Percentiles rank a stretch among this genome's conserved stretches.
Evolutionary conservation across 1,284 basidiomycete species (phyloP).

Genomic region (Wallemia hederae): DNA sequence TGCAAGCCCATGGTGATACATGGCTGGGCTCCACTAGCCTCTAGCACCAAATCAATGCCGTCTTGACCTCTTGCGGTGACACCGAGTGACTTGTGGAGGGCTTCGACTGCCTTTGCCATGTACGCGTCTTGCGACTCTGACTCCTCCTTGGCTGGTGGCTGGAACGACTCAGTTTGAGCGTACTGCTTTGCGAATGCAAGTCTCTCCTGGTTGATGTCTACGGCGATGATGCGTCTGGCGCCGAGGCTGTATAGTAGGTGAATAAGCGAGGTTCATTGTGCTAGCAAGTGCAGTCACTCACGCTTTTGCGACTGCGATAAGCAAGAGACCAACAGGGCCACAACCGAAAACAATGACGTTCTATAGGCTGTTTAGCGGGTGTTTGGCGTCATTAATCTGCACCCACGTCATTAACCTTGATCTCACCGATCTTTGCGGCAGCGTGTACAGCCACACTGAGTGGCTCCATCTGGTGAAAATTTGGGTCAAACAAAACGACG

Average conservation of each 20-base stretch:
- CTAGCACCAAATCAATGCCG: constrained; percentile 28
- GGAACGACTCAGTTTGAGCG: constrained; percentile 56
- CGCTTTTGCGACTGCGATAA: constrained; percentile 68
- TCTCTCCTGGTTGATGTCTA: constrained; percentile 55
- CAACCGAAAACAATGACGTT: constrained; percentile 53
- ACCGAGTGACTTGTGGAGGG: constrained; percentile 18
- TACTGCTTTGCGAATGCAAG: constrained; percentile 64
- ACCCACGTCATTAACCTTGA: constrained; percentile 25
- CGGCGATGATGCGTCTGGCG: constrained; percentile 43
- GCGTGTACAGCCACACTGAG: constrained; percentile 74
- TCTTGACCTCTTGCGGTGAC: constrained; percentile 19
- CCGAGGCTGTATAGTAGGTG: constrained; percentile 26
- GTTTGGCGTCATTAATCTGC: background rate
- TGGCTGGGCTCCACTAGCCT: constrained; percentile 29
- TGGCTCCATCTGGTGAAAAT: constrained; percentile 39
- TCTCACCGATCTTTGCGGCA: constrained; percentile 41
- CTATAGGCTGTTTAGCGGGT: constrained; percentile 16
- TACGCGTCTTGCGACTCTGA: constrained; percentile 39
- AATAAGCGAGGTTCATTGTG: background rate
- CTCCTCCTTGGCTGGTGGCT: constrained; percentile 28
- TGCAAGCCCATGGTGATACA: constrained; percentile 27
- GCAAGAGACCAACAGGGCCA: constrained; percentile 71
- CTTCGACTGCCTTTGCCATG: constrained; percentile 22
- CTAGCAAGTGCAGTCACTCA: constrained; percentile 10
- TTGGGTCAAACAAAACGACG: background rate